Base-by-base conservation (phyloP, 176 grass and related monocot species). In the Microstegium vimineum region DNA sequence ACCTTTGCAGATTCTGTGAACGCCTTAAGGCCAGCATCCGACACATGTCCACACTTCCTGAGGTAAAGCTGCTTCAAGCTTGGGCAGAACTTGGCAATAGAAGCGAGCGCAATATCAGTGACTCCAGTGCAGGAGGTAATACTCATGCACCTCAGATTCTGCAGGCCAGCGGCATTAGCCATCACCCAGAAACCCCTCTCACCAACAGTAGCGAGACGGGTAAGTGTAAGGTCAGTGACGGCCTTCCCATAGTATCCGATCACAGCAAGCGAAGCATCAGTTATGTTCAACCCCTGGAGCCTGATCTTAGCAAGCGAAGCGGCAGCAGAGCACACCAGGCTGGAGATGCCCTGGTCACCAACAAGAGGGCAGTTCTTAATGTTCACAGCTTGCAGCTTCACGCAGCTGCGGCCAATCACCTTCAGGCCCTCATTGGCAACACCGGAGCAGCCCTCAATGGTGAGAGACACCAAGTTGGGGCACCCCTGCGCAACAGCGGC, bases 161-260 rank as follows among this genome's bases (percentile, higher is more conserved):
- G 93, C 83, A 99, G 83, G 28, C 97, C 97, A 30, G 89, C 74
- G 62, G 93, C 87, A 82, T 96, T 99, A 28, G 91, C 93, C 97
- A 99, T 99, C 75, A 99, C 93, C 97, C 93, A 99, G 32, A 94
- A 99, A 0, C 97, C 97, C 74, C 89, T 99, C 87, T 99, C 97
- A 0, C 79, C 86, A 9, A 99, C 90, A 1, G 57, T 72, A 41
- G 88, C 43, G 8, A 99, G 93, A 60, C 87, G 76, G 42, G 77
- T 62, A 20, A 99, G 89, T 26, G 83, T 78, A 74, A 99, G 82
- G 43, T 99, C 89, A 10, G 89, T 85, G 59, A 99, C 65, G 35
- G 86, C 69, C 83, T 92, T 99, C 60, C 97, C 93, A 25, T 99
- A 94, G 76, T 88, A 93, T 18, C 93, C 97, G 35, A 99, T 85